Percentiles rank a stretch among this genome's conserved stretches.
Conservation (phyloP, 306 rosid species). For the Albizia julibrissin region DNA sequence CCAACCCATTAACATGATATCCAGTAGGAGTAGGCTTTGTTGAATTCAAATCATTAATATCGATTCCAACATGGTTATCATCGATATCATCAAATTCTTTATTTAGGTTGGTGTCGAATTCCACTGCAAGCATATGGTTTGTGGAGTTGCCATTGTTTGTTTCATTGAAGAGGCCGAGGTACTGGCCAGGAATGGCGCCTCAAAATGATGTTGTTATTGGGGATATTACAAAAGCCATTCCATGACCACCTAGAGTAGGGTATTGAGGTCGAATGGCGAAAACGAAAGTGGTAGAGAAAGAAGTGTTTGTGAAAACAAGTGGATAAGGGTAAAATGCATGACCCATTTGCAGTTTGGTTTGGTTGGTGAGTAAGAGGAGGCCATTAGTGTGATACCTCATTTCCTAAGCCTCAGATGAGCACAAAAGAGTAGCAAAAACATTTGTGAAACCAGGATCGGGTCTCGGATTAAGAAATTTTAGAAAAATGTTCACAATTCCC, state of each 20-base stretch:
- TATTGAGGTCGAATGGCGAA: background rate
- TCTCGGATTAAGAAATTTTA: too few species aligned
- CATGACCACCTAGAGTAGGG: conserved; percentile 41
- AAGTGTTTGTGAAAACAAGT: conserved; percentile 13
- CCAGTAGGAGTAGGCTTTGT: conserved; percentile 31
- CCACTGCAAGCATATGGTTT: background rate
- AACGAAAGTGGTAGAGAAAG: conserved; percentile 56
- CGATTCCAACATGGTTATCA: conserved; percentile 68
- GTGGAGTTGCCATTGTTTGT: background rate
- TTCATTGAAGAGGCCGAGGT: background rate
- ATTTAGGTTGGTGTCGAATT: background rate
- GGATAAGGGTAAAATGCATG: conserved; percentile 51
- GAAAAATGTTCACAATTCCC: too few species aligned
- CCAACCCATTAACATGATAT: conserved; percentile 15
- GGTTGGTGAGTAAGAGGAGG: conserved; percentile 58
- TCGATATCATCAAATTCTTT: conserved; percentile 59
- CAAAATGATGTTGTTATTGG: conserved; percentile 50
- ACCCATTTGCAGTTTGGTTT: conserved; percentile 40
- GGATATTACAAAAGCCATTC: conserved; percentile 56
- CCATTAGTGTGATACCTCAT: too few species aligned
- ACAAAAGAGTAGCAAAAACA: too few species aligned
- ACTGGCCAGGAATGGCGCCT: background rate
- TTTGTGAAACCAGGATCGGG: too few species aligned
- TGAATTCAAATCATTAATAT: conserved; percentile 52
- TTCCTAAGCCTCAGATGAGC: too few species aligned